Base-by-base conservation (phyloP, 306 rosid species). In the Gastrolobium bilobum region DNA sequence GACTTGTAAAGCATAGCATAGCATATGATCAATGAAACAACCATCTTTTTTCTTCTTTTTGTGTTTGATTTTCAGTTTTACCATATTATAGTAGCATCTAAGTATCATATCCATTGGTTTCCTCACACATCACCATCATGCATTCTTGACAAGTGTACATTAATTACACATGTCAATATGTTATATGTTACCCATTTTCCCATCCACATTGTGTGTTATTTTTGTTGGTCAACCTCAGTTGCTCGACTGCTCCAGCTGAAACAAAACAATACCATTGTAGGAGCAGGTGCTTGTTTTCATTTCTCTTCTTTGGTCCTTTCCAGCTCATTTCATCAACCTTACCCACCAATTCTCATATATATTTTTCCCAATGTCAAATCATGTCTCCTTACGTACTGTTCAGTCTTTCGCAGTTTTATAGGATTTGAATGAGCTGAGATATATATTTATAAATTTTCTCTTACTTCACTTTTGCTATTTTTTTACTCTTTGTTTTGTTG, bases 161-260 rank as follows among this genome's bases (percentile, higher is more conserved):
- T 94, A 69, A 76, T 88, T 86, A 78, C 96, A 85, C 97, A 68
- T 86, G 97, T 90, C 96, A 81, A 62, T 72, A 65, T 84, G 50
- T 72, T 80, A 40, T 58, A 35, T 70, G 73, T 64, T 51, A 47
- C 53, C 70, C 78, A 34, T 68, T 61, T 38, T 82, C 62, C 83
- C 50, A 60, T 71, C 73, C 67, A 78, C 82, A 76, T 83, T 84
- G 91, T 75, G 77, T 56, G 26, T 20, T 20, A 20, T 20, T 50
- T 66, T 68, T 65, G 84, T 84, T 82, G 85, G 85, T 86, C 97
- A 84, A 92, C 96, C 97, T 87, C 91, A 86, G 92, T 94, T 87
- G 98, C 99, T 92, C 99, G 87, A 87, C 97, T 91, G 98, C 96
- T 95, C 88, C 97, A 82, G 82, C 86, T 77, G 65, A 48, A 37